Conservation (phyloP, 495 filamentous ascomycete genomes). For the Penicillium roqueforti region DNA sequence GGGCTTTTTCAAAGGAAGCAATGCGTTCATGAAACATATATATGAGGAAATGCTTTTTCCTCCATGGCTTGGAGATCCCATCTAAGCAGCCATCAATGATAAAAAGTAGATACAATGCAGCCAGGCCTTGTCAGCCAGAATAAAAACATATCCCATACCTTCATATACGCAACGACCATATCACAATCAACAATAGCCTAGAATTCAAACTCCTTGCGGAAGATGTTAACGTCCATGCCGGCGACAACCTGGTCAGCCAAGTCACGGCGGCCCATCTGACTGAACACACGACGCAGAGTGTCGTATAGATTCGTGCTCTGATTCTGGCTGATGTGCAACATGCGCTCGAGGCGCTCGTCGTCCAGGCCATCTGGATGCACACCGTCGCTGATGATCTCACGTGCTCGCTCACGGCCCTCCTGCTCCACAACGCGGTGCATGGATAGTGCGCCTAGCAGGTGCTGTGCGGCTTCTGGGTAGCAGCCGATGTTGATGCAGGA, state of each 20-base stretch:
- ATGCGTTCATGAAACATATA: conserved; percentile 2
- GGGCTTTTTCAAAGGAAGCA: too few relatives aligned
- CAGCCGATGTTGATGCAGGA: conserved; percentile 97
- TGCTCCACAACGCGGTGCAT: conserved; percentile 95
- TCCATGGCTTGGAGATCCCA: background rate
- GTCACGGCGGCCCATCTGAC: conserved; percentile 87
- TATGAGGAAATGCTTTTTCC: background rate
- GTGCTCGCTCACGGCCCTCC: conserved; percentile 74
- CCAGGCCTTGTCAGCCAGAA: conserved; percentile 14
- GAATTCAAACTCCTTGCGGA: conserved; percentile 78
- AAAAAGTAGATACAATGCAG: conserved; percentile 14
- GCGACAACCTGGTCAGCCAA: conserved; percentile 79
- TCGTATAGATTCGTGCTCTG: conserved; percentile 95
- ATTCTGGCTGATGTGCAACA: conserved; percentile 76
- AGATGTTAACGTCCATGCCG: conserved; percentile 86
- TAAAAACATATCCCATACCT: conserved; percentile 1
- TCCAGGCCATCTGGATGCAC: conserved; percentile 46
- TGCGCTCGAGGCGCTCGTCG: conserved; percentile 69
- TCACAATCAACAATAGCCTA: conserved; percentile 27
- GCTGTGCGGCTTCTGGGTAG: conserved; percentile 85
- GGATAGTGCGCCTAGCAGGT: conserved; percentile 86
- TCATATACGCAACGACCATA: background rate
- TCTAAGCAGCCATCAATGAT: conserved; percentile 4
- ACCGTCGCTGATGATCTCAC: conserved; percentile 69
- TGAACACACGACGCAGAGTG: conserved; percentile 86